These are phyloP conservation scores for Limtongozyma cylindracea DNA, from an alignment of 805 yeast species.

Conservation along the genomic window DNA sequence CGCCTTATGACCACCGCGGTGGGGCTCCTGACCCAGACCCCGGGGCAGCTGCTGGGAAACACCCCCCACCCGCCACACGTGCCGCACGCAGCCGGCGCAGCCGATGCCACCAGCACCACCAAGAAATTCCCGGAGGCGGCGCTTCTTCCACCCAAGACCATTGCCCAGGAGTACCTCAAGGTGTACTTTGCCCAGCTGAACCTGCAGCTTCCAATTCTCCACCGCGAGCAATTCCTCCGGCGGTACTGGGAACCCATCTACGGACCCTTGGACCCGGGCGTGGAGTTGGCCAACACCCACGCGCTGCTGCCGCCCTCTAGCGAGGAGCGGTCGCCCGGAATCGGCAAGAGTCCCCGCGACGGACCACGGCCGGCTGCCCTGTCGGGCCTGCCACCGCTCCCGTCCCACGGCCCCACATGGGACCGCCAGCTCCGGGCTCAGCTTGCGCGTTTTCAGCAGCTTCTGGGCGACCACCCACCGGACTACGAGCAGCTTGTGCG, in stretches of 20 bases:
- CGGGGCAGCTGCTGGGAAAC: too few species aligned
- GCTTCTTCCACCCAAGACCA: conserved; percentile 41
- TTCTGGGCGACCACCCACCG: neutral
- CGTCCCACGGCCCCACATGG: too few species aligned
- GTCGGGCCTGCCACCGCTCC: too few species aligned
- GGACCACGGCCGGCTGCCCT: too few species aligned
- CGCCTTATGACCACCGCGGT: too few species aligned
- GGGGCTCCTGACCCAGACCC: too few species aligned
- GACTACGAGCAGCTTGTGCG: conserved; percentile 1
- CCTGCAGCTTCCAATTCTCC: conserved; percentile 63
- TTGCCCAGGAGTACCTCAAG: conserved; percentile 39
- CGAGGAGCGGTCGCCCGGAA: too few species aligned
- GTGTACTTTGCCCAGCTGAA: conserved; percentile 59
- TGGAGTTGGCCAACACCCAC: conserved; percentile 38
- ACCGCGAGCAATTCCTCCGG: conserved; percentile 50
- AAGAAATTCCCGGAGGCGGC: conserved; percentile 11
- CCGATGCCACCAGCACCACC: too few species aligned
- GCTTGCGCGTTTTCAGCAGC: conserved; percentile 1
- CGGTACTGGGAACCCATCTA: conserved; percentile 56
- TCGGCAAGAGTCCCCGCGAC: too few species aligned
- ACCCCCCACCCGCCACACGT: too few species aligned
- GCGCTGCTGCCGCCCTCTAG: too few species aligned
- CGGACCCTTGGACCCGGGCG: conserved; percentile 29
- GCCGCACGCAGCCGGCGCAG: too few species aligned
- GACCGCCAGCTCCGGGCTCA: conserved; percentile 5